These are phyloP conservation scores for Saccharomycopsis microspora DNA, from an alignment of 805 yeast genomes.

Conservation along the genomic window DNA sequence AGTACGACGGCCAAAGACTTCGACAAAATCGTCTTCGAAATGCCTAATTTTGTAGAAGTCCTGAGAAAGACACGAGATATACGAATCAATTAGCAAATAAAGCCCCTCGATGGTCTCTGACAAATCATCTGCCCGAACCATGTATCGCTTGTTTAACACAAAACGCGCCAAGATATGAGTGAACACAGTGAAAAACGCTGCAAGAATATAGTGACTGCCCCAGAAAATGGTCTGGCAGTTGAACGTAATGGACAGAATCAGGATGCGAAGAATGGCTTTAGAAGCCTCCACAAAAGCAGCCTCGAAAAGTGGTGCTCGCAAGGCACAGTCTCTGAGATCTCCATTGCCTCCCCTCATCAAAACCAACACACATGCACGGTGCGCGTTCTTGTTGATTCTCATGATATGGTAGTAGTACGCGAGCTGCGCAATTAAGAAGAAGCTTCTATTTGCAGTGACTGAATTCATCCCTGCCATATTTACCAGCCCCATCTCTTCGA, in stretches of 20 bases:
- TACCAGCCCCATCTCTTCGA: not conserved
- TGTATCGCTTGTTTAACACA: not conserved
- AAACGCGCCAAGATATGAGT: not conserved
- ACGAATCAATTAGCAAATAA: conserved; percentile 11
- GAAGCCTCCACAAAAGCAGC: conserved; percentile 2
- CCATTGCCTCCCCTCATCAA: not conserved
- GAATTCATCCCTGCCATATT: not conserved
- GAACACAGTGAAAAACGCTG: conserved; percentile 10
- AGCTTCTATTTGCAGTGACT: not conserved
- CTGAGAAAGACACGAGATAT: conserved; percentile 3
- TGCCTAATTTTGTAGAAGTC: not conserved
- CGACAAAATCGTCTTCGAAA: not conserved
- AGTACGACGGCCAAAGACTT: conserved; percentile 3
- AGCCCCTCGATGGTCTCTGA: not conserved
- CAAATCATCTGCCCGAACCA: not conserved
- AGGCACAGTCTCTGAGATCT: not conserved
- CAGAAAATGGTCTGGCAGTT: conserved; percentile 3
- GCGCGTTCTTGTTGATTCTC: conserved; percentile 8
- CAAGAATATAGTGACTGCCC: conserved; percentile 2
- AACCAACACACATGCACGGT: not conserved
- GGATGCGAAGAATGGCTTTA: not conserved
- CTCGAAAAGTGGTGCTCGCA: not conserved
- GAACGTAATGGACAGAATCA: not conserved
- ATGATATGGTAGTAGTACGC: conserved; percentile 2
- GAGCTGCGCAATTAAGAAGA: conserved; percentile 1